phyloP scores from a whole-genome alignment of 208 protist genomes.

The Trypanosoma vivax region DNA sequence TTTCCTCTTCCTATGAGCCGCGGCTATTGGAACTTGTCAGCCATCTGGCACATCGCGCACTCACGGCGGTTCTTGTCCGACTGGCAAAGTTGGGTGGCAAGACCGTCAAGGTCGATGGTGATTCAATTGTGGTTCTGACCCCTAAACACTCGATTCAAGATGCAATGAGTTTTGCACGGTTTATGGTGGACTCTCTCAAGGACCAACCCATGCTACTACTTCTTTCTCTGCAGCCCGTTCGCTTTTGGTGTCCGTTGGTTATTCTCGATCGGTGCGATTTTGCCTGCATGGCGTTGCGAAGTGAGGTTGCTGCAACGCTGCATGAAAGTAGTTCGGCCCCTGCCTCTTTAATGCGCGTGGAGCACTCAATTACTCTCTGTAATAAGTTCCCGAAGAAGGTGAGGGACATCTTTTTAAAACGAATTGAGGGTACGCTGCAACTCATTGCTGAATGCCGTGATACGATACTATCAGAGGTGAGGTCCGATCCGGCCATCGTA shows the following conservation, averaged over 20 bases:
- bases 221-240: slow-evolving; percentile 62
- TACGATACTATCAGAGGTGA: slow-evolving; percentile 32
- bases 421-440: slow-evolving; percentile 18
- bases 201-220: slow-evolving; percentile 88
- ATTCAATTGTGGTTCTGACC: slow-evolving; percentile 71
- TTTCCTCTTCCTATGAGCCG: slow-evolving; percentile 75
- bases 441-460: slow-evolving; percentile 1
- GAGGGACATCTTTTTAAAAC: slow-evolving; percentile 21
- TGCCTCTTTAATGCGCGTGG: slow-evolving; percentile 21
- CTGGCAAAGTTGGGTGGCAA: slow-evolving; percentile 81
- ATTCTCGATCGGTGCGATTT: slow-evolving; percentile 66
- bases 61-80: slow-evolving; percentile 71
- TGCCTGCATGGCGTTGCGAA: slow-evolving; percentile 48
- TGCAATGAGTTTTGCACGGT: slow-evolving; percentile 66
- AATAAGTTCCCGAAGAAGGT: slow-evolving; percentile 42
- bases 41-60: slow-evolving; percentile 65
- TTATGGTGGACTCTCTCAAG: slow-evolving; percentile 66
- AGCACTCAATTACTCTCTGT: slow-evolving; percentile 41
- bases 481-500: slow-evolving; percentile 49
- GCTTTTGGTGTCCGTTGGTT: slow-evolving; percentile 74
- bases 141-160: slow-evolving; percentile 75
- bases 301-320: slow-evolving; percentile 24
- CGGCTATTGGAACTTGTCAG: slow-evolving; percentile 72
- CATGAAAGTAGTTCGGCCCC: slow-evolving; percentile 19
- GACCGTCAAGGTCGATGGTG: slow-evolving; percentile 69